Evolutionary conservation across 352 stramenopile species (phyloP), one percentile per base, ranked within the genome.

Genomic region (Phytophthora tentaculata): DNA sequence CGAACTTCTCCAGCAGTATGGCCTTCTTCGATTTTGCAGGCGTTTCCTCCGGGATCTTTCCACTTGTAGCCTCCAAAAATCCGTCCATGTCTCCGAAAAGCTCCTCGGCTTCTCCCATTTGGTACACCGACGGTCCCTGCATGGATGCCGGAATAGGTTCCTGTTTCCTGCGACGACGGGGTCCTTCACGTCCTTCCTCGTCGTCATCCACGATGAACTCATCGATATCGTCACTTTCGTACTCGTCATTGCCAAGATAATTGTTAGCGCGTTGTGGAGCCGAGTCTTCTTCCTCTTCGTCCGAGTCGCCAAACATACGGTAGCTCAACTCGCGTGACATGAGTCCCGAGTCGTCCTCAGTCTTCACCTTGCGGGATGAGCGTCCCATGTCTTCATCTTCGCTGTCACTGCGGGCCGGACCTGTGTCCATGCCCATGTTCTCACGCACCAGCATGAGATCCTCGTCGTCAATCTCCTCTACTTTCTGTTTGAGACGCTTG

Each of bases 121-220:
- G 86, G 43, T 97, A 95, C n/a, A 97, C 75, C 1, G 89, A 97
- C 5, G 89, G 89, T 10, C 89, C 89, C 61, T 95, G 86, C 83
- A 95, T 94, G 4, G 88, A 91, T 3, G 80, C 47, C 2, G 83
- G 83, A 3, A 92, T 78, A 14, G 84, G 80, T 47, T 85, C 84
- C 61, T 91, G 79, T 66, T 92, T 92, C n/a, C 87, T 81, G 39
- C 83, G 80, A n/a, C 89, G 83, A 23, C 88, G 84, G 8, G 81
- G 84, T 16, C 83, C 82, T 39, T 94, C 86, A 6, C 86, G 83
- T 23, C 88, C 86, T 80, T 97, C 89, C 71, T 97, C 89, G 39
- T 97, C 89, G 48, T 97, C 89, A 45, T 95, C 88, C 12, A 97
- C 89, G 43, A 97, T 97, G 39, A 97, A 97, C 56, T 95, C 89